These are phyloP conservation scores for Trichosporon sp. DNA, from an alignment of 1,284 basidiomycete genomes.

Conservation along the genomic window DNA sequence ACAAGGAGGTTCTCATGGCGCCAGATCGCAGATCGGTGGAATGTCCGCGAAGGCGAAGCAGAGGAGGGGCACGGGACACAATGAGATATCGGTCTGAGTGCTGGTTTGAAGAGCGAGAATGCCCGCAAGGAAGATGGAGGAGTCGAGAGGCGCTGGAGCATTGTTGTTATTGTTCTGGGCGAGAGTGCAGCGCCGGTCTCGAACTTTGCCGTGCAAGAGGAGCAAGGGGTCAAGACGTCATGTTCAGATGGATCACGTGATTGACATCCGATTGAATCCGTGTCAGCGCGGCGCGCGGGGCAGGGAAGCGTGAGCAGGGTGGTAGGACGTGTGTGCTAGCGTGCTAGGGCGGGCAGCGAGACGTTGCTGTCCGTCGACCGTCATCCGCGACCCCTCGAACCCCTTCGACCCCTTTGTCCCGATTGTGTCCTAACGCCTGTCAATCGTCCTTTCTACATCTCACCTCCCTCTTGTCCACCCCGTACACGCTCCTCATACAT, in stretches of 20 bases:
- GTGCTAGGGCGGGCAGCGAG: background rate
- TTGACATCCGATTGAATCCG: background rate
- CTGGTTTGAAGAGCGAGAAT: background rate
- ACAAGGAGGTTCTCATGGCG: conserved; percentile 51
- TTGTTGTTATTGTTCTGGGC: background rate
- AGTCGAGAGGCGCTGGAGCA: background rate
- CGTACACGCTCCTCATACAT: background rate
- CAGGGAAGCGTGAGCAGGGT: no score
- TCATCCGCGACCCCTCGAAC: background rate
- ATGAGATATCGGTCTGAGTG: background rate
- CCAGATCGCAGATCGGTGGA: conserved; percentile 10
- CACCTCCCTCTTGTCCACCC: background rate
- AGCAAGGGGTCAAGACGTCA: conserved; percentile 1
- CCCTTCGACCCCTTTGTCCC: background rate
- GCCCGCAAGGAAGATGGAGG: background rate
- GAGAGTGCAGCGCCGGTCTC: background rate
- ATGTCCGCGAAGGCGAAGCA: background rate
- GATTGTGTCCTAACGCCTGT: background rate
- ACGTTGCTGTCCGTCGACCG: conserved; percentile 1
- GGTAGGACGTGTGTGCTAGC: no score
- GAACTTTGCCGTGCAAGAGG: background rate
- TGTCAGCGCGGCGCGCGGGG: background rate
- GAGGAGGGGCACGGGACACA: background rate
- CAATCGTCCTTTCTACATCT: background rate
- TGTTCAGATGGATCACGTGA: conserved; percentile 15